Base-by-base conservation (phyloP, 2,329 filamentous ascomycete genomes). In the Sporothrix inflata region DNA sequence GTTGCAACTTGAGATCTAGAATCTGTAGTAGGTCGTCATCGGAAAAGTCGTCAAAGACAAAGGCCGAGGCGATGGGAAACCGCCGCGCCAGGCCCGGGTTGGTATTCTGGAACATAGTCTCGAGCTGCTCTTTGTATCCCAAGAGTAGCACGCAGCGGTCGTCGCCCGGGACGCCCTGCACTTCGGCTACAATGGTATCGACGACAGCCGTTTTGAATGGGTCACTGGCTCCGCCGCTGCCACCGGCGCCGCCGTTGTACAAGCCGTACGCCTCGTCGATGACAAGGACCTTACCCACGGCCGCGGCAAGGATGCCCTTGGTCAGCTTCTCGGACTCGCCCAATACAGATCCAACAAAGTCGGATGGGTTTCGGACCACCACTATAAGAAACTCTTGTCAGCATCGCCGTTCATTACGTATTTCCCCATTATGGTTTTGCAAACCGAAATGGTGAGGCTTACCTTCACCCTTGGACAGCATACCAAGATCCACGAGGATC, bases 241-340 rank as follows among this genome's bases (percentile, higher is more conserved):
- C 81, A n/a, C 76, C 76, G 6, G 3, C 6, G 0, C 79, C 78
- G 0, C 82, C 82, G 1, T 81, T 79, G 61, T 84, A 87, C 0
- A 95, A 83, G 45, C 89, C 88, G 74, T 95, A 94, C 0, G 92
- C 92, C 77, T 96, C 92, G 74, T 95, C 92, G 2, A 95, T 94
- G 16, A 95, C 87, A 0, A 95, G 84, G 0, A 94, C 91, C 75
- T 94, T 95, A 0, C 93, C 92, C 0, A 86, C 75, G 0, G 90
- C 89, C 0, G 89, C 82, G 0, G 87, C 88, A 0, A 95, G 83
- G 7, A 94, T 94, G 0, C 83, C 89, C 75, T 93, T 94, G 0
- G 92, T 94, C 45, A 89, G 88, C 1, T 85, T 83, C 78, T 95
- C 92, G 0, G 92, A 94, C 1, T 85, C 82, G 0, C 92, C 92